These are phyloP conservation scores for Phytophthora crassamura DNA, from an alignment of 352 stramenopile genomes.

Conservation along the genomic window DNA sequence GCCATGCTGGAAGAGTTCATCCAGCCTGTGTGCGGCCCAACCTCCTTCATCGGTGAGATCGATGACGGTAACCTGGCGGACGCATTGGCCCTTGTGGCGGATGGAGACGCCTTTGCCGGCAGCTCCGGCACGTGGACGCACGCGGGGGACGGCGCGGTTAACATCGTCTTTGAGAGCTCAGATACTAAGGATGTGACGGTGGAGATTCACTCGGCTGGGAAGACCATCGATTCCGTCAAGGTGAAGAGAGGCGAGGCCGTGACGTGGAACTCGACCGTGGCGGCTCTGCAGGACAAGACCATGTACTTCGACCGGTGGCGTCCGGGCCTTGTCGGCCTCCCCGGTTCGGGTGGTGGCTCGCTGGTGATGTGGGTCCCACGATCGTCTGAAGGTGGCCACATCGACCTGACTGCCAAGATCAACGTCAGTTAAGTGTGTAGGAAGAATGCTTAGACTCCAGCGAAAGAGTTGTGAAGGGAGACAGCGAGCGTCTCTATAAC, in stretches of 20 bases:
- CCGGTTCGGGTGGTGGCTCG: constrained; percentile 50
- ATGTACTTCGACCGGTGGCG: constrained; percentile 67
- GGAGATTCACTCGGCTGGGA: constrained; percentile 49
- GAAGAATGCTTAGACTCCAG: neutral
- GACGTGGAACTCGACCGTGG: constrained; percentile 45
- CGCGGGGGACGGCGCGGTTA: constrained; percentile 38
- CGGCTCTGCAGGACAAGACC: constrained; percentile 50
- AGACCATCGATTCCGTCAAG: constrained; percentile 40
- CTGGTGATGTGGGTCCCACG: constrained; percentile 52
- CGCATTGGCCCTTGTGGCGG: constrained; percentile 43
- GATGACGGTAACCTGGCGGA: constrained; percentile 47
- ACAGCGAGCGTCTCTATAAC: too few species aligned
- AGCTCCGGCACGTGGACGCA: constrained; percentile 50
- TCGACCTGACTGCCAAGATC: constrained; percentile 48
- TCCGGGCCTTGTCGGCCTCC: constrained; percentile 44
- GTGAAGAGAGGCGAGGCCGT: constrained; percentile 44
- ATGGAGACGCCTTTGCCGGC: constrained; percentile 47
- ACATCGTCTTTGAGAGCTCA: constrained; percentile 44
- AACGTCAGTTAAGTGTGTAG: constrained; percentile 50
- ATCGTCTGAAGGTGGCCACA: constrained; percentile 34
- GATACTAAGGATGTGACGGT: constrained; percentile 52
- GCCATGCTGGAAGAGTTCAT: constrained; percentile 56
- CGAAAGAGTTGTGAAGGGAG: constrained; percentile 3
- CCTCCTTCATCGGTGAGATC: constrained; percentile 55
- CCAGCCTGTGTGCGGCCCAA: constrained; percentile 62